phyloP scores from a whole-genome alignment of 2,329 filamentous ascomycete genomes.

The Colletotrichum lini region DNA sequence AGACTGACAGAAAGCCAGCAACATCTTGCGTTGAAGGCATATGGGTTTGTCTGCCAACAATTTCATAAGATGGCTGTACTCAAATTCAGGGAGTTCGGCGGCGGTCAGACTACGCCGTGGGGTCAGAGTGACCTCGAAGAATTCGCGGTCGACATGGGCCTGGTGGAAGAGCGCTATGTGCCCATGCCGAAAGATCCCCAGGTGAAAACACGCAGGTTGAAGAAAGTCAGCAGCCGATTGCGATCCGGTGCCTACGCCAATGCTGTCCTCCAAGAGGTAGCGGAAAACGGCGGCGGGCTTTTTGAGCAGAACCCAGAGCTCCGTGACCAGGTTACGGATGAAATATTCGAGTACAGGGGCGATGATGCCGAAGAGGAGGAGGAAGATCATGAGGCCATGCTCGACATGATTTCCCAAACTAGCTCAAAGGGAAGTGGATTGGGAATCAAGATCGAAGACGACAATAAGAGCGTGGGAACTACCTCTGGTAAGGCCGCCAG shows the following conservation, averaged over 20 bases:
- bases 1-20: background rate
- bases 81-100: conserved; percentile 64
- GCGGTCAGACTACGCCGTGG: conserved; percentile 64
- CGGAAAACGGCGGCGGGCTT: conserved; percentile 30
- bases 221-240: conserved; percentile 53
- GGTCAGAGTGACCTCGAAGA: conserved; percentile 65
- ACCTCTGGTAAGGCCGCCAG: background rate
- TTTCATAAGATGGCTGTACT: conserved; percentile 58
- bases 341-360: conserved; percentile 41
- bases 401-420: background rate
- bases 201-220: conserved; percentile 56
- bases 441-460: background rate
- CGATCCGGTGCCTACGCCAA: conserved; percentile 26
- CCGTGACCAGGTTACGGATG: conserved; percentile 40
- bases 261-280: conserved; percentile 34
- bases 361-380: conserved; percentile 34
- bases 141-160: conserved; percentile 62
- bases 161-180: conserved; percentile 59
- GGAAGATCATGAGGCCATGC: conserved; percentile 25
- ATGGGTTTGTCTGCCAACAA: conserved; percentile 17
- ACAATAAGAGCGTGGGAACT: background rate
- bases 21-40: background rate
- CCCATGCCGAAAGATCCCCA: conserved; percentile 52
- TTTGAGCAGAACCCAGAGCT: conserved; percentile 38
- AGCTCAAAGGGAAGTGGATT: background rate